These are phyloP conservation scores for Copromyces sp. DNA, from an alignment of 495 filamentous ascomycete species.

Conservation along the genomic window DNA sequence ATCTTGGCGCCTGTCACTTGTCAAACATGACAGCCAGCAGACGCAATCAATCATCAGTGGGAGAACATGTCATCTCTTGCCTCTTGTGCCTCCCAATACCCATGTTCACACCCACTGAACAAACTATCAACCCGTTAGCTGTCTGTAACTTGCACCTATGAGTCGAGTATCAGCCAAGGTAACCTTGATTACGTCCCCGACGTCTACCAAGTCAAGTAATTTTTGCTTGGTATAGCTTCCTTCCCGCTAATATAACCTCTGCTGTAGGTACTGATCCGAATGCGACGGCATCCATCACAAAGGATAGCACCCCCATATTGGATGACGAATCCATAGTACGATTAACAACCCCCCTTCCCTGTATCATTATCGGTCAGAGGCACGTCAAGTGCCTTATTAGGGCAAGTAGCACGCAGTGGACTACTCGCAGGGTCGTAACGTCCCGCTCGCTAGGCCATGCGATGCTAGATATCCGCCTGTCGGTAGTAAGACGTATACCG, in stretches of 20 bases:
- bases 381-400: background rate
- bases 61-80: background rate
- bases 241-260: background rate
- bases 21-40: background rate
- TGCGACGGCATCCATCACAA: background rate
- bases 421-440: background rate
- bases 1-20: background rate
- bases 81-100: background rate
- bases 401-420: background rate
- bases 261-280: background rate
- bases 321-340: background rate
- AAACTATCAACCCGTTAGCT: background rate
- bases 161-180: background rate
- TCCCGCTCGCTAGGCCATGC: background rate
- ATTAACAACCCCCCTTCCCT: background rate
- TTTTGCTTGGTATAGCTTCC: background rate
- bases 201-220: background rate
- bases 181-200: background rate
- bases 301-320: background rate
- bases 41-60: background rate
- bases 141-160: background rate
- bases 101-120: background rate
- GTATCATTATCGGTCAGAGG: background rate
- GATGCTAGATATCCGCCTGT: background rate
- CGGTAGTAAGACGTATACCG: background rate